These are phyloP conservation scores for Mycena venus DNA, from an alignment of 768 basidiomycete species.

Conservation along the genomic window DNA sequence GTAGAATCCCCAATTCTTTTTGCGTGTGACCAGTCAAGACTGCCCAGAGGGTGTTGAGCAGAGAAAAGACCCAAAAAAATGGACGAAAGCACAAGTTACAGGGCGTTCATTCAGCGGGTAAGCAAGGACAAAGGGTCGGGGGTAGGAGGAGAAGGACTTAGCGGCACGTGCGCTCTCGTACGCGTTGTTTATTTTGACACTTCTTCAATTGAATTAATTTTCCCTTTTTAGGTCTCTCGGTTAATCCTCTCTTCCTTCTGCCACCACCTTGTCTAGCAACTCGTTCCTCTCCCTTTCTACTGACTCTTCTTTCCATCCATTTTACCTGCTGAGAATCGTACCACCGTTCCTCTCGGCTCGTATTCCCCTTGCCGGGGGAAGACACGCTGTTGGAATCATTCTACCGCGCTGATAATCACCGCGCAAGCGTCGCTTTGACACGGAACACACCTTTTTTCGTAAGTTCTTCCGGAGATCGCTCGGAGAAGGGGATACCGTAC, in stretches of 20 bases:
- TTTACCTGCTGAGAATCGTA: background rate
- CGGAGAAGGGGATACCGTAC: background rate
- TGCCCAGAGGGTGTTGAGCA: no score
- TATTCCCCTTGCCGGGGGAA: background rate
- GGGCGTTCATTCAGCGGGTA: background rate
- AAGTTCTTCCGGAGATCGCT: background rate
- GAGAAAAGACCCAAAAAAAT: background rate
- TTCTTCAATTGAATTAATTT: no score
- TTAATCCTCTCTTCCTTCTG: background rate
- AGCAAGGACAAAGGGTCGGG: background rate
- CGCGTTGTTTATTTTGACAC: conserved; percentile 16
- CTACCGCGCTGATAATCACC: background rate
- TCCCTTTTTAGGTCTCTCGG: background rate
- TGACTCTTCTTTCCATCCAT: background rate
- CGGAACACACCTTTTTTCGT: background rate
- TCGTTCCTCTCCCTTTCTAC: background rate
- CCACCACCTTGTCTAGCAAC: background rate
- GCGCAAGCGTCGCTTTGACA: conserved; percentile 5
- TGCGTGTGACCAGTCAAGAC: background rate
- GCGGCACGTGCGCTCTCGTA: background rate
- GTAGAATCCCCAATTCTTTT: background rate
- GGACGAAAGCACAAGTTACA: background rate
- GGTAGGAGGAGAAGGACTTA: conserved; percentile 1
- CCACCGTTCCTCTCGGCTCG: background rate
- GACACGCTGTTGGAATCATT: conserved; percentile 7